Conservation (phyloP, 352 stramenopile genomes). For the Globisporangium ultimum region DNA sequence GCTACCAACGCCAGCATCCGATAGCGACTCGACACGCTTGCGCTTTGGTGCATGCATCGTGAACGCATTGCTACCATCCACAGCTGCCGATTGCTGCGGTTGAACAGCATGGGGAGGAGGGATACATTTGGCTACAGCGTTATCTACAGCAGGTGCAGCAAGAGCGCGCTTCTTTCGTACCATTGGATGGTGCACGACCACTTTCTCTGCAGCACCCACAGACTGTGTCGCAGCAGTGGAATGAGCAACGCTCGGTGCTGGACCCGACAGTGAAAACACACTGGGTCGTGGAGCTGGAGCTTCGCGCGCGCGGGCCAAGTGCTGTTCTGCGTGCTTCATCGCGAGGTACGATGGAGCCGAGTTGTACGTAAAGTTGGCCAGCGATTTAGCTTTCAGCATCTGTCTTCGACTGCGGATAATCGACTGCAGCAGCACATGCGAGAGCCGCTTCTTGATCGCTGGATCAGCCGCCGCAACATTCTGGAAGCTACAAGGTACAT, state of each 20-base stretch:
- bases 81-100: slow-evolving; percentile 13
- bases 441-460: slow-evolving; percentile 29
- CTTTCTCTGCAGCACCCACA: neutral
- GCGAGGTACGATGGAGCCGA: slow-evolving; percentile 1
- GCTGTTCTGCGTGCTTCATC: neutral
- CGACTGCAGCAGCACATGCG: slow-evolving; percentile 49
- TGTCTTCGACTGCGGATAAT: slow-evolving; percentile 72
- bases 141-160: slow-evolving; percentile 11
- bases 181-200: slow-evolving; percentile 48
- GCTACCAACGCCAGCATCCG: neutral
- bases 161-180: slow-evolving; percentile 49
- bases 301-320: neutral
- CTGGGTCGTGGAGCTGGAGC: neutral
- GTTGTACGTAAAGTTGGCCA: slow-evolving; percentile 5
- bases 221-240: neutral
- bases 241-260: neutral
- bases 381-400: slow-evolving; percentile 68
- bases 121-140: slow-evolving; percentile 19
- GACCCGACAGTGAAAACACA: neutral
- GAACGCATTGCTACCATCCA: neutral
- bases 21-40: slow-evolving; percentile 20
- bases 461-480: slow-evolving; percentile 23
- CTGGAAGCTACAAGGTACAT: slow-evolving; percentile 26
- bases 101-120: slow-evolving; percentile 18
- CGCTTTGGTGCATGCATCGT: slow-evolving; percentile 19